Percentiles rank a stretch among this genome's conserved stretches.
Evolutionary conservation across 192 early-diverging fungal genomes (phyloP).

Genomic region (Geranomyces michiganensis): DNA sequence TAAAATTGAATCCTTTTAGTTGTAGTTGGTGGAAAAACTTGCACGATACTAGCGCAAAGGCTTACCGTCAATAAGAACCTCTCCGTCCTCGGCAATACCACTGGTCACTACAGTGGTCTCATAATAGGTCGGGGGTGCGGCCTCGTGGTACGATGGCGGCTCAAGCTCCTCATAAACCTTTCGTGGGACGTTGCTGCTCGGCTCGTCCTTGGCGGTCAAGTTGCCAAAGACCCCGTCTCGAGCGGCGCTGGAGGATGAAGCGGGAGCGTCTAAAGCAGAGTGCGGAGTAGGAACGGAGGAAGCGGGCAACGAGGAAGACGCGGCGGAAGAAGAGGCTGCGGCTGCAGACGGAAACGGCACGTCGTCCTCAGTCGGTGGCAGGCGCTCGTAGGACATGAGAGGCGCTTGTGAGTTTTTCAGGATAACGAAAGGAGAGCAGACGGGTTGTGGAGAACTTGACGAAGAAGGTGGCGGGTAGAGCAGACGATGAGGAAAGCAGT

Average conservation of each 20-base stretch:
- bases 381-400: too few relatives aligned
- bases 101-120: slow-evolving; percentile 76
- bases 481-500: too few relatives aligned
- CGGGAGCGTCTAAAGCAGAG: neutral
- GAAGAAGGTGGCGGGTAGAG: too few relatives aligned
- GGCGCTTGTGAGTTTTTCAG: too few relatives aligned
- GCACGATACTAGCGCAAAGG: neutral
- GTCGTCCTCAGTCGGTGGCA: too few relatives aligned
- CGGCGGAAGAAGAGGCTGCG: too few relatives aligned
- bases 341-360: too few relatives aligned
- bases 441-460: too few relatives aligned
- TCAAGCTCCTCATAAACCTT: slow-evolving; percentile 47
- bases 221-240: slow-evolving; percentile 57
- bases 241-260: slow-evolving; percentile 10
- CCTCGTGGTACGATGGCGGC: slow-evolving; percentile 73
- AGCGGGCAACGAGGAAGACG: neutral
- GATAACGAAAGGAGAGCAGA: too few relatives aligned
- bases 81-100: slow-evolving; percentile 70
- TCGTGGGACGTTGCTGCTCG: neutral
- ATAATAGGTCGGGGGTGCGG: slow-evolving; percentile 74
- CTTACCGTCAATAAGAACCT: slow-evolving; percentile 78
- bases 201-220: slow-evolving; percentile 38
- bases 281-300: neutral
- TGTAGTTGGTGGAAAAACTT: neutral
- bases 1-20: too few relatives aligned